Conservation (phyloP, 495 filamentous ascomycete genomes). For the Lasiosphaeria hispida region DNA sequence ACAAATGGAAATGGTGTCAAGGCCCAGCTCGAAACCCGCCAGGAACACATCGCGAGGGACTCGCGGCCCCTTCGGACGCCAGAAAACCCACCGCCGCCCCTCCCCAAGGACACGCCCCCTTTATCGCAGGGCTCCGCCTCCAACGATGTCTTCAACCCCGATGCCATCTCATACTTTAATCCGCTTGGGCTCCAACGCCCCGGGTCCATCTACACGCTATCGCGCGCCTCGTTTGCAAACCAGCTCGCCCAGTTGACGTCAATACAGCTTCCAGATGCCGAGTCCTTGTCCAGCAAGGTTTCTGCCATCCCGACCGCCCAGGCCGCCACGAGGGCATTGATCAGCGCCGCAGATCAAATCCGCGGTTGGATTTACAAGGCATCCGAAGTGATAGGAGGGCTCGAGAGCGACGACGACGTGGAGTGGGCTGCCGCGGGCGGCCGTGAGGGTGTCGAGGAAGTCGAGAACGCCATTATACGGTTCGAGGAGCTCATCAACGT, state of each 20-base stretch:
- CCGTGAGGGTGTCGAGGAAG: constrained; percentile 81
- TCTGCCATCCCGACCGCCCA: constrained; percentile 77
- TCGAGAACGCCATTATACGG: constrained; percentile 78
- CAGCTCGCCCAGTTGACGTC: constrained; percentile 86
- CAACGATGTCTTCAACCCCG: constrained; percentile 37
- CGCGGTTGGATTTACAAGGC: constrained; percentile 89
- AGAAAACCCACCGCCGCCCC: constrained; percentile 36
- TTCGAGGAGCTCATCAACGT: constrained; percentile 87
- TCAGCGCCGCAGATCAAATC: constrained; percentile 84
- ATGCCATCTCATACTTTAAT: constrained; percentile 49
- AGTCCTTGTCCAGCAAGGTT: constrained; percentile 74
- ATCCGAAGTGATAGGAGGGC: constrained; percentile 74
- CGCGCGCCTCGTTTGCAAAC: constrained; percentile 82
- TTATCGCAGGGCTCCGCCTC: constrained; percentile 18
- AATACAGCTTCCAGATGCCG: constrained; percentile 79
- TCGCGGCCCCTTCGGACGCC: constrained; percentile 34
- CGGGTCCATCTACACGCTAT: constrained; percentile 84
- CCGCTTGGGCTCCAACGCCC: constrained; percentile 59
- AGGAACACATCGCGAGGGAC: constrained; percentile 52
- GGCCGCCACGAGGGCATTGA: constrained; percentile 71
- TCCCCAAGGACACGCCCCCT: constrained; percentile 50
- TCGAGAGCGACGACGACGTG: constrained; percentile 93
- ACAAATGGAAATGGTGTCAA: constrained; percentile 61
- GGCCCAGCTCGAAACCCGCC: constrained; percentile 48
- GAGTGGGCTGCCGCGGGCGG: constrained; percentile 96